A percentile compares a stretch with the other conserved stretches of the same genome.
These are phyloP conservation scores for Vigna angularis DNA, from an alignment of 306 rosid genomes.

Conservation along the genomic window DNA sequence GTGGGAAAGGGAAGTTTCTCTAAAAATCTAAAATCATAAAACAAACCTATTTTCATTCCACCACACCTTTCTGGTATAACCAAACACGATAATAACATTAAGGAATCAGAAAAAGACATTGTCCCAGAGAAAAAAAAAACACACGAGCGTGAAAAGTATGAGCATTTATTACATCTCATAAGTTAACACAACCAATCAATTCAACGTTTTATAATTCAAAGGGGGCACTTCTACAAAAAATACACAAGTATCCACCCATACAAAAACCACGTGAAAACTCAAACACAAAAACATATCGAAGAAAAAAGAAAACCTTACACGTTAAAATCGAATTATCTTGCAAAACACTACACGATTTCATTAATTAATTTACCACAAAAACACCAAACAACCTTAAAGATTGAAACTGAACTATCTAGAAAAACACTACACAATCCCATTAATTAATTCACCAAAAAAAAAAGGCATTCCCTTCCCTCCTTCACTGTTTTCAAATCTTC, in stretches of 20 bases:
- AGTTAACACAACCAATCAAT: constrained; percentile 8
- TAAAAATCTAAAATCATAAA: neutral
- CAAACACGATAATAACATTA: constrained; percentile 11
- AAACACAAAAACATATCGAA: constrained; percentile 34
- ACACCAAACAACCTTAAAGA: neutral
- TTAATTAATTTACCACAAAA: neutral
- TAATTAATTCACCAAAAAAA: neutral
- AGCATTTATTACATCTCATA: constrained; percentile 8
- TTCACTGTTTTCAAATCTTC: neutral
- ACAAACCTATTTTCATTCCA: neutral
- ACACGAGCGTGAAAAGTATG: neutral
- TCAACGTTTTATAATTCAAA: constrained; percentile 14
- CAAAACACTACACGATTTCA: neutral
- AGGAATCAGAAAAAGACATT: neutral
- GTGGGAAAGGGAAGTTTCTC: neutral
- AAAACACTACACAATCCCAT: neutral
- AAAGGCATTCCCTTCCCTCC: neutral
- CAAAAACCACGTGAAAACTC: neutral
- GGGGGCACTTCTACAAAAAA: neutral
- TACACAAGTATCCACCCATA: constrained; percentile 15
- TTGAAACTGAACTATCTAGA: neutral
- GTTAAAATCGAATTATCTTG: neutral
- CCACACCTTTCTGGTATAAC: neutral
- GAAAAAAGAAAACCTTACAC: neutral
- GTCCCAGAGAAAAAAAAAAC: neutral